Evolutionary conservation across 2,329 filamentous ascomycete genomes (phyloP), one percentile per base, ranked within the genome.

Genomic region (Ophiocordyceps robertsii): DNA sequence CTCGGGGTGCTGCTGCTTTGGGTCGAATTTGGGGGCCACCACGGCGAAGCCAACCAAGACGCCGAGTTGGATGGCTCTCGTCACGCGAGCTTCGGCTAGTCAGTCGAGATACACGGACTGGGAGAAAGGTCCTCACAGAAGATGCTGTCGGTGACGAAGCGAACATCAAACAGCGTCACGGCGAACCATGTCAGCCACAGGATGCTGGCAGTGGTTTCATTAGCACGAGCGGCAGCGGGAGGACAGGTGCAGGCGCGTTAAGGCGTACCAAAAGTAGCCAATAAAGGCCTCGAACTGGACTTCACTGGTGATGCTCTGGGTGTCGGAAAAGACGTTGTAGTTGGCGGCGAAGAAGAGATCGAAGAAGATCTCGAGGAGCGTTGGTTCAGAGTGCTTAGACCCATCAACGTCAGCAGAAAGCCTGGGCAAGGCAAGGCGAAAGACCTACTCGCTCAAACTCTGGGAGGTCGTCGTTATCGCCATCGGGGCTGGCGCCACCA

Each of bases 291-390:
- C 57, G 44, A 67, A 56, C 1, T 54, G 56, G 9, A 46, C 40
- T 6, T 48, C 47, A 16, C 51, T 58, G 45, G 56, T 63, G 31
- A 62, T 55, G 27, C 53, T 38, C 38, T 58, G 55, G 6, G 43
- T 57, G 36, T 56, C 49, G 12, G 54, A 52, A 50, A 82, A 82
- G 12, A 78, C 77, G 5, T 73, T 75, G 42, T 82, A 63, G 50
- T 82, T 82, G 43, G 76, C 78, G 7, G 80, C 61, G 30, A 64
- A 63, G 51, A 63, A 63, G 1, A 64, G 53, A 43, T 64, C 61
- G 40, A 56, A 63, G 47, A 64, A 63, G 7, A 63, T 53, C 42
- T 64, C 61, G 1, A 64, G 53, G 4, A 60, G 46, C 32, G 56
- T 62, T 0, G 60, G 57, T 43, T 64, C 61, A 39, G 58, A 55